Percentiles rank a stretch among this genome's conserved stretches.
These are phyloP conservation scores for Vicia faba DNA, from an alignment of 306 rosid genomes.

Conservation along the genomic window DNA sequence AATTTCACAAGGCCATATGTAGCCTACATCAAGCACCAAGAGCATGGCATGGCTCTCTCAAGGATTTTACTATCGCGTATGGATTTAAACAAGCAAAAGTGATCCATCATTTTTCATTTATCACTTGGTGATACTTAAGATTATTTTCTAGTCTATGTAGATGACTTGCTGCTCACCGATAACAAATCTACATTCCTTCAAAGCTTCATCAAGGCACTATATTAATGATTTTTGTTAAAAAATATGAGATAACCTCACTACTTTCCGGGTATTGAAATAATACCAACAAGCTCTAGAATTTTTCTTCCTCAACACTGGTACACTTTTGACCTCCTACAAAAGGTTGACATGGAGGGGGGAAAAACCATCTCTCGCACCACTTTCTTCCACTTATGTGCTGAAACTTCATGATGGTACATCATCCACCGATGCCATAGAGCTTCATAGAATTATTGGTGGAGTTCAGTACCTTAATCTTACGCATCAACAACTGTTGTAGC, in stretches of 20 bases:
- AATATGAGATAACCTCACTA: not conserved
- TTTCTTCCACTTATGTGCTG: not conserved
- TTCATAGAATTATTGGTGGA: not conserved
- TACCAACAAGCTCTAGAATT: not conserved
- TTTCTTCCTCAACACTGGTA: not conserved
- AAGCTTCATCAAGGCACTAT: not conserved
- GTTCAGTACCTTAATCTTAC: not conserved
- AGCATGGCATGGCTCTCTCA: not conserved
- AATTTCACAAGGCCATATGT: too few species aligned
- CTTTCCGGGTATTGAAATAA: too few species aligned
- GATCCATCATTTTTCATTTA: not conserved
- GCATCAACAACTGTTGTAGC: too few species aligned
- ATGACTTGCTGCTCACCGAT: not conserved
- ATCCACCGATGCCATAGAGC: not conserved
- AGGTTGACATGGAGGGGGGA: not conserved
- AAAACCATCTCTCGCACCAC: not conserved
- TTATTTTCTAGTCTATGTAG: not conserved
- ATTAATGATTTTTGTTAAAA: too few species aligned
- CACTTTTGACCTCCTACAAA: too few species aligned
- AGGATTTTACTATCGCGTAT: not conserved
- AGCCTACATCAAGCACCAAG: not conserved
- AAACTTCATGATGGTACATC: not conserved
- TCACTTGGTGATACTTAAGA: too few species aligned
- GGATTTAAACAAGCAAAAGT: not conserved
- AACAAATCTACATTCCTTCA: too few species aligned